Percentiles rank a stretch among this genome's conserved stretches.
These are phyloP conservation scores for Cercospora sesami DNA, from an alignment of 2,329 filamentous ascomycete species.

Conservation along the genomic window DNA sequence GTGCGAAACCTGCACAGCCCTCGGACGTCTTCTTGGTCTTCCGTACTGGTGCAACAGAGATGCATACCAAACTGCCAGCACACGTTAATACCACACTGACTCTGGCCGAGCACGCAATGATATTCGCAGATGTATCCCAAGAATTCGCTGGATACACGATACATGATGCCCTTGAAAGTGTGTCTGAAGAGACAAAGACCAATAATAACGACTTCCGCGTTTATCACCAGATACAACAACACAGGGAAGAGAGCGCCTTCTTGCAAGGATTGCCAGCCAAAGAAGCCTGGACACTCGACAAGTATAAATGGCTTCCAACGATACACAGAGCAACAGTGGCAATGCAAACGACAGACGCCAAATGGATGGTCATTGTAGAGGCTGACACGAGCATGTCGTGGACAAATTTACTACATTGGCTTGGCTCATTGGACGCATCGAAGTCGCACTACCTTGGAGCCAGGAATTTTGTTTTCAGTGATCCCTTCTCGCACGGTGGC, in stretches of 20 bases:
- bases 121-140: not conserved
- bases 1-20: not conserved
- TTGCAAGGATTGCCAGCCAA: not conserved
- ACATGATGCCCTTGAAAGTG: not conserved
- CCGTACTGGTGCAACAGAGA: slow-evolving; percentile 60
- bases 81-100: slow-evolving; percentile 53
- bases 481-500: not conserved
- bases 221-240: not conserved
- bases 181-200: not conserved
- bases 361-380: not conserved
- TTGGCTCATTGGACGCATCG: not conserved
- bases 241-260: not conserved
- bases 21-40: slow-evolving; percentile 57
- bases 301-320: not conserved
- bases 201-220: not conserved
- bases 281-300: not conserved
- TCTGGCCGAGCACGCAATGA: not conserved
- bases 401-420: not conserved
- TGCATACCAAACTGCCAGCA: slow-evolving; percentile 55
- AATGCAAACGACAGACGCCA: not conserved
- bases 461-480: not conserved
- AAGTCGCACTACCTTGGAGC: not conserved
- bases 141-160: not conserved
- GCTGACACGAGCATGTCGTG: not conserved
- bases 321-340: not conserved